Conservation (phyloP, 495 filamentous ascomycete genomes). For the Tuber microsphaerosporum region DNA sequence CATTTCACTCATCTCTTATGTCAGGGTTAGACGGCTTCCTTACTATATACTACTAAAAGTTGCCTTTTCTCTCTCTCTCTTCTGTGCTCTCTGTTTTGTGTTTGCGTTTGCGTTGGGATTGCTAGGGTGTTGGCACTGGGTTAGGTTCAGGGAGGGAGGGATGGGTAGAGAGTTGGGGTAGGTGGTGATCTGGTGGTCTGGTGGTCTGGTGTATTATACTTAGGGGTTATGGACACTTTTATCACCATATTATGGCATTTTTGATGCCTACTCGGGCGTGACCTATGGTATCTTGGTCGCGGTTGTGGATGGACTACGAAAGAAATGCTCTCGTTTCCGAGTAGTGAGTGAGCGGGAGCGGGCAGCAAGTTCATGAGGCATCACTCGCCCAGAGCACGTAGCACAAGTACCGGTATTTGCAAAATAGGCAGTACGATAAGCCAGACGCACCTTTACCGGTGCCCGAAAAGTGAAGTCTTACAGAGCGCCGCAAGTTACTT, state of each 20-base stretch:
- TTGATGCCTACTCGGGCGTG: background rate
- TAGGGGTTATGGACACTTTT: background rate
- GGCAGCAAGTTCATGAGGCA: no score
- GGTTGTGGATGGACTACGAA: constrained; percentile 22
- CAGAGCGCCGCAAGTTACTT: no score
- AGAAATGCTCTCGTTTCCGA: constrained; percentile 5
- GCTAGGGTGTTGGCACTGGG: background rate
- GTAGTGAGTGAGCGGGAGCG: no score
- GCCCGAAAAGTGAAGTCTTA: no score
- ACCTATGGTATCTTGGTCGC: background rate
- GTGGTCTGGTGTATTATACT: constrained; percentile 4
- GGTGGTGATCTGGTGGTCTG: no score
- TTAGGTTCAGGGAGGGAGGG: background rate
- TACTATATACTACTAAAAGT: background rate
- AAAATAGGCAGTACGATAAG: no score
- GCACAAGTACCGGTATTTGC: no score
- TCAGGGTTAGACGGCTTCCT: background rate
- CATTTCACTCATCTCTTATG: background rate
- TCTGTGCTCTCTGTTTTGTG: background rate
- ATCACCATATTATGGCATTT: background rate
- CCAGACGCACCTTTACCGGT: no score
- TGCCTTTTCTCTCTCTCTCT: background rate
- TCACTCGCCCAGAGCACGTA: no score
- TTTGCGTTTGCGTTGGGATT: constrained; percentile 12
- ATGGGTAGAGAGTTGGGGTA: background rate